phyloP scores from a whole-genome alignment of 805 yeast species.

The Priceomyces medius region DNA sequence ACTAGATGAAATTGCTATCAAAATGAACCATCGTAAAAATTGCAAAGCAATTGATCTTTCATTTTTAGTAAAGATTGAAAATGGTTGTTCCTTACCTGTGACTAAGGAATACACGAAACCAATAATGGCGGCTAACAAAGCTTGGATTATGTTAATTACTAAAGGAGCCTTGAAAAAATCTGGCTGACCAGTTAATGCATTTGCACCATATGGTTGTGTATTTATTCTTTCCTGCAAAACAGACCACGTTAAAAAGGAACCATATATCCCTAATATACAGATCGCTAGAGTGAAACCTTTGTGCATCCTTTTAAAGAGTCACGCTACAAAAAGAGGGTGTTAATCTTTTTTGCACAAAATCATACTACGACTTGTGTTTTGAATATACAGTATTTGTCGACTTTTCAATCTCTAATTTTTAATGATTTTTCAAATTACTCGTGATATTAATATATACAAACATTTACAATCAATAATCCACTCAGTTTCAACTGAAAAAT shows the following conservation, averaged over 20 bases:
- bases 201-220: slow-evolving; percentile 64
- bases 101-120: slow-evolving; percentile 59
- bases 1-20: slow-evolving; percentile 73
- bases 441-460: not conserved
- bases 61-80: slow-evolving; percentile 33
- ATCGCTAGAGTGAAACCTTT: slow-evolving; percentile 24
- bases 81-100: slow-evolving; percentile 27
- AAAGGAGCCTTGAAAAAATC: slow-evolving; percentile 72
- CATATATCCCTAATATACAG: slow-evolving; percentile 68
- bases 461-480: not conserved
- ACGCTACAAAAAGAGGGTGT: not conserved
- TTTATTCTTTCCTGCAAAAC: slow-evolving; percentile 86
- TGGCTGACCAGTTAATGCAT: slow-evolving; percentile 30
- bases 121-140: slow-evolving; percentile 64
- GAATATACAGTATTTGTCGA: no score
- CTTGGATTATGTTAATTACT: slow-evolving; percentile 74
- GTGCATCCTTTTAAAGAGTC: slow-evolving; percentile 2
- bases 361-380: not conserved
- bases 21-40: slow-evolving; percentile 36
- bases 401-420: not conserved
- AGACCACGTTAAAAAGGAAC: slow-evolving; percentile 89
- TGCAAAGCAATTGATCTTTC: slow-evolving; percentile 13
- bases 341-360: not conserved
- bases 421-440: not conserved
- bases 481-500: slow-evolving; percentile 53